Conservation (phyloP, 148 eudicot species). For the Euryodendron excelsum region DNA sequence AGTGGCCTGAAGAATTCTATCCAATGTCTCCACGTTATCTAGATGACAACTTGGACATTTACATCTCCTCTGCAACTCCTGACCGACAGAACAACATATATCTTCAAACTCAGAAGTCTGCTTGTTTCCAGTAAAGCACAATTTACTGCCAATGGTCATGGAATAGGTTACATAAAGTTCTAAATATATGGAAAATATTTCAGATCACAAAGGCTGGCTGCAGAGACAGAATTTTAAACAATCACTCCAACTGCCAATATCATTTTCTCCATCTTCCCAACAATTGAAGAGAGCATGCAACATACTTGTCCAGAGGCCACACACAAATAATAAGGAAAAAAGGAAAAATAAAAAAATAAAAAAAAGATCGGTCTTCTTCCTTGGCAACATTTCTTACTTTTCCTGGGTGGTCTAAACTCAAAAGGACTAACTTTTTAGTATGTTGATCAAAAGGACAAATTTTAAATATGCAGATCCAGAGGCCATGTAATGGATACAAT, state of each 20-base stretch:
- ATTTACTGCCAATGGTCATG: neutral
- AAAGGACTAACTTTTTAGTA: neutral
- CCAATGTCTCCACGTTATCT: constrained; percentile 58
- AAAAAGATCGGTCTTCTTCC: neutral
- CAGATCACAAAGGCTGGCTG: neutral
- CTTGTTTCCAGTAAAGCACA: constrained; percentile 57
- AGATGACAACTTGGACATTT: constrained; percentile 63
- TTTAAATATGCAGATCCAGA: neutral
- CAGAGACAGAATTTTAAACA: neutral
- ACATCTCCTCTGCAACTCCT: constrained; percentile 70
- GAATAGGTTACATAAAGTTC: neutral
- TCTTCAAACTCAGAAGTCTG: constrained; percentile 63
- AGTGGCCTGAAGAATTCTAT: constrained; percentile 46
- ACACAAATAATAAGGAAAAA: neutral
- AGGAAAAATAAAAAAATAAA: no score
- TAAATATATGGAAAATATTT: neutral
- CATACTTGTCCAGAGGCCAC: neutral
- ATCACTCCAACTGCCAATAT: no score
- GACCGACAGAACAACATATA: constrained; percentile 48
- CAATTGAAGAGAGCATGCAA: neutral
- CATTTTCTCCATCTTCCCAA: neutral
- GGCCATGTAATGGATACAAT: neutral
- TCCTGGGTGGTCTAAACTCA: neutral
- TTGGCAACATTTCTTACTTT: neutral
- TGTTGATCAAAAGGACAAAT: neutral